Evolutionary conservation across 345 rosid species (phyloP).

Genomic region (Mangifera indica): DNA sequence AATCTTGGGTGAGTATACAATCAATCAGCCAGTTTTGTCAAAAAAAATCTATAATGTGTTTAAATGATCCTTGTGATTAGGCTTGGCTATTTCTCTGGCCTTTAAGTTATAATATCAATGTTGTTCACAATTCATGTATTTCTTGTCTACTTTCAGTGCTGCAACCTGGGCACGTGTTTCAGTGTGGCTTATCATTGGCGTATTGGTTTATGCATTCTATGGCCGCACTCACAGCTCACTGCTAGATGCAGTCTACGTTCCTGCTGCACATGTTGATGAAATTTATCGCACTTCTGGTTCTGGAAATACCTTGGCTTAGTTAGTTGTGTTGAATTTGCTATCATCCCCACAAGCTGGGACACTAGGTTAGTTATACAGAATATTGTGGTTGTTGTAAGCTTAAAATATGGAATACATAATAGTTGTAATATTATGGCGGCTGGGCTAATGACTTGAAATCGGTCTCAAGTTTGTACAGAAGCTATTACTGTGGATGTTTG

Average conservation of each 20-base stretch:
- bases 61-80: neutral
- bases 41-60: neutral
- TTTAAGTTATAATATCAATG: neutral
- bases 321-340: slow-evolving; percentile 14
- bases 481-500: neutral
- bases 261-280: slow-evolving; percentile 57
- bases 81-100: no score
- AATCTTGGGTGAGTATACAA: slow-evolving; percentile 76
- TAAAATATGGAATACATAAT: neutral
- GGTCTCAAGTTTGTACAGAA: slow-evolving; percentile 8
- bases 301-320: slow-evolving; percentile 37
- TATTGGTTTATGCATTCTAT: slow-evolving; percentile 58
- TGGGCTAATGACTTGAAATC: slow-evolving; percentile 12
- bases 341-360: slow-evolving; percentile 7
- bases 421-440: slow-evolving; percentile 8
- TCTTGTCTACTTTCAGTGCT: slow-evolving; percentile 29
- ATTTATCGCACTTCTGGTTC: slow-evolving; percentile 50
- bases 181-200: slow-evolving; percentile 66
- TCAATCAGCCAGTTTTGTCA: neutral
- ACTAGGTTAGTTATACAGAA: neutral
- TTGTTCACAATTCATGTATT: slow-evolving; percentile 2
- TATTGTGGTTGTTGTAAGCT: slow-evolving; percentile 15
- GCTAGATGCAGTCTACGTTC: slow-evolving; percentile 65
- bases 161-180: slow-evolving; percentile 81
- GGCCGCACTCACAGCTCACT: slow-evolving; percentile 71